Base-by-base conservation (phyloP, 78 protist species). In the Chrysochromulina parva region DNA sequence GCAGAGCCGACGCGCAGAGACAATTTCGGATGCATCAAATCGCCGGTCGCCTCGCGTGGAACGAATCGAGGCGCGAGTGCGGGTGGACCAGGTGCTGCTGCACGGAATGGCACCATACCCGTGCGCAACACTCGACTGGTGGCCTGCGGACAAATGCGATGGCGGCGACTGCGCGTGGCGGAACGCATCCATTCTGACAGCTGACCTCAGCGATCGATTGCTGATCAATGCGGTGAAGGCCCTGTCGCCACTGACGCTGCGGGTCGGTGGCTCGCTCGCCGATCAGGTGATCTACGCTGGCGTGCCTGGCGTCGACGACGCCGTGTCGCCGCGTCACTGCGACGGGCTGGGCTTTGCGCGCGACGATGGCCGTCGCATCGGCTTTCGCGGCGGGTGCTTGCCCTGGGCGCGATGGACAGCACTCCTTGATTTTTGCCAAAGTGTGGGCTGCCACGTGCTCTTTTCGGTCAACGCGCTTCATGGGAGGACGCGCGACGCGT, bases 71-170 rank as follows among this genome's bases (percentile, higher is more conserved):
- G 38, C 38, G 38, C 38, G 38, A 38, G 38, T 38, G 38, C 38
- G 38, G 38, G 38, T 38, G 38, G 38, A 38, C 38, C 38, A 38
- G 38, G 38, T 38, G 38, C 38, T 38, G 38, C 38, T 38, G 38
- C 38, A 38, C 38, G 38, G 38, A 38, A 38, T 38, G 38, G 38
- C 38, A 38, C 38, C 38, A 38, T 58, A 14, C 62, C 13, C 62
- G 20, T 87, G 90, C 90, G 85, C 28, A 19, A 28, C 52, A 3
- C 14, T 88, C 24, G 90, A 88, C 82, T 88, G 90, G 90, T 88
- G 90, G 90, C 90, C 90, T 14, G 53, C 9, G 14, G 62, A 88
- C 59, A 65, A 88, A 54, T 88, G 90, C 82, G 82, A 88, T 66
- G 60, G 38, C 58, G 85, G 65, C 28, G 20, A 0, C 20, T 88